Conservation (phyloP, 805 yeast species). For the Metschnikowia aberdeeniae region DNA sequence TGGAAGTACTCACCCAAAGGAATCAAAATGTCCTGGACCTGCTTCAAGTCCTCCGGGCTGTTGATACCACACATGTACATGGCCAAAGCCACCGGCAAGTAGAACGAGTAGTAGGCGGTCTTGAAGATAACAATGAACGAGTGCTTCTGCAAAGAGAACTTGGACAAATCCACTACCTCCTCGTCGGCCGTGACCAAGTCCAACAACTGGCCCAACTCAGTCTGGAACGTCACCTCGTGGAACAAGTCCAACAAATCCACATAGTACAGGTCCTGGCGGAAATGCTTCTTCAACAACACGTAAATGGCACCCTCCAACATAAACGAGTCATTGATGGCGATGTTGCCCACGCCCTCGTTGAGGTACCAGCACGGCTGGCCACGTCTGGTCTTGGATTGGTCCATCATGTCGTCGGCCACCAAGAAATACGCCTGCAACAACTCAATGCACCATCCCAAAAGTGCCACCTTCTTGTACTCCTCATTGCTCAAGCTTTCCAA, state of each 20-base stretch:
- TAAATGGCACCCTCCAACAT: slow-evolving; percentile 96
- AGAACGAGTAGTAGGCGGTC: slow-evolving; percentile 96
- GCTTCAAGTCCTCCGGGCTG: slow-evolving; percentile 71
- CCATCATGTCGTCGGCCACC: slow-evolving; percentile 99
- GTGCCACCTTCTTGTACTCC: slow-evolving; percentile 80
- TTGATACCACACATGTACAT: slow-evolving; percentile 86
- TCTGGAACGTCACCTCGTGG: slow-evolving; percentile 96
- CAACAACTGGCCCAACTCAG: slow-evolving; percentile 93
- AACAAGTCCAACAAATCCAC: slow-evolving; percentile 87
- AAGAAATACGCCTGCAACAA: slow-evolving; percentile 92
- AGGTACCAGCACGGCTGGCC: slow-evolving; percentile 99
- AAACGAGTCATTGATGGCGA: slow-evolving; percentile 96
- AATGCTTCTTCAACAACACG: slow-evolving; percentile 81
- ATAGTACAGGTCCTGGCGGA: slow-evolving; percentile 76
- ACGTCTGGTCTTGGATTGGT: slow-evolving; percentile 90
- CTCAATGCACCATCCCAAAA: slow-evolving; percentile 95
- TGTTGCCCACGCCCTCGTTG: slow-evolving; percentile 72
- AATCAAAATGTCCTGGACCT: slow-evolving; percentile 80
- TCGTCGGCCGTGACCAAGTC: slow-evolving; percentile 98
- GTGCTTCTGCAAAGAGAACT: slow-evolving; percentile 85
- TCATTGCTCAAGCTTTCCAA: slow-evolving; percentile 51
- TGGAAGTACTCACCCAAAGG: slow-evolving; percentile 99
- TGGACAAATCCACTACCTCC: slow-evolving; percentile 81
- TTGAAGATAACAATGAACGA: slow-evolving; percentile 93
- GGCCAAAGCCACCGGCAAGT: slow-evolving; percentile 94